Evolutionary conservation across 768 basidiomycete genomes (phyloP), one percentile per base, ranked within the genome.

Genomic region (Agaricus blazei): DNA sequence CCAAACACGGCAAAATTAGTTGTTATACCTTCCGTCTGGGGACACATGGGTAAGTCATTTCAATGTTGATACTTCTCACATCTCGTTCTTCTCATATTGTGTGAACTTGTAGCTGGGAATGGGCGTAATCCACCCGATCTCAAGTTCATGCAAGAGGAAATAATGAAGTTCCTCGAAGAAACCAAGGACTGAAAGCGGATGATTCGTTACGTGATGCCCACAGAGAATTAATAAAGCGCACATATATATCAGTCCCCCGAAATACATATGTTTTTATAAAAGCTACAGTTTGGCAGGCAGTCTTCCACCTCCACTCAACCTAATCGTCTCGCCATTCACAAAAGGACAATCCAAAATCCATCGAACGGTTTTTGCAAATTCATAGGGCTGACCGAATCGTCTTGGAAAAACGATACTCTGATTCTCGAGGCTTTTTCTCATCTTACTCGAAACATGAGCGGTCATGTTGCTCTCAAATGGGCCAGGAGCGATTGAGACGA

Each of bases 11-110:
- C 78, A 3, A 71, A 69, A 28, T 66, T 83, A 15, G 73, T 76
- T 2, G 67, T 83, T n/a, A 83, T 83, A 54, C 72, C 77, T 51
- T 78, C 80, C 1, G 70, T 77, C 36, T 83, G 78, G 80, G 83
- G 83, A 8, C 82, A 84, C 64, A 70, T 77, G 65, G 77, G 82
- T 80, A 58, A 48, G 75, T 56, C 60, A 15, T 15, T 45, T 37
- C 8, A 24, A 34, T 24, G 19, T 27, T 34, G 2, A 34, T 8
- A 11, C 11, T 11, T 57, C 29, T 19, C 11, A 4, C 8, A n/a
- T 36, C 54, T 15, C 19, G 44, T 36, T 12, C 4, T 31, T 9
- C 29, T 40, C 7, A 31, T 41, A 4, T 34, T 42, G 26, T 6
- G 2, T 48, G 15, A 8, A 15, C 11, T 49, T 29, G 41, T 24